phyloP scores from a whole-genome alignment of 2,329 filamentous ascomycete species.

The Blastomyces parvus region DNA sequence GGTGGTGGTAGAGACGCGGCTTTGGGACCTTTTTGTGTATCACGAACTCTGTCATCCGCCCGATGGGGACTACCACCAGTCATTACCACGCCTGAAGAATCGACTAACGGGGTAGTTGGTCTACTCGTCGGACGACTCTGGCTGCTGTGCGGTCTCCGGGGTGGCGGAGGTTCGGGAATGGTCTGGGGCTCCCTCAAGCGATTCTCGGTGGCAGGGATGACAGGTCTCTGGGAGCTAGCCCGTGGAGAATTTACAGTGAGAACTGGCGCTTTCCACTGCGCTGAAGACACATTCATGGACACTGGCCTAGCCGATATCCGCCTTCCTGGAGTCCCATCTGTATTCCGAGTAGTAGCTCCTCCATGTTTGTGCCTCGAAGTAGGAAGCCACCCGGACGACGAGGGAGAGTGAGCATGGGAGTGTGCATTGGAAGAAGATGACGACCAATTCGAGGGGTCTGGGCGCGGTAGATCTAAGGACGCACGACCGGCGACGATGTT shows the following conservation, averaged over 20 bases:
- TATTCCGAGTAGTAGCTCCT: neutral
- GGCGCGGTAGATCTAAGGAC: constrained; percentile 36
- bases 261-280: constrained; percentile 34
- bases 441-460: constrained; percentile 32
- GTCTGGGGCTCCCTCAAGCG: neutral
- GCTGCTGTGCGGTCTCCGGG: constrained; percentile 4
- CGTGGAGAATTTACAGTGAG: constrained; percentile 37
- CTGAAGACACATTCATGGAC: constrained; percentile 35
- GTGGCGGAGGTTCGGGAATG: neutral
- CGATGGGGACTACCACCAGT: constrained; percentile 15
- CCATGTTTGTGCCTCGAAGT: constrained; percentile 12
- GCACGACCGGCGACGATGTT: constrained; percentile 26
- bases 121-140: constrained; percentile 18
- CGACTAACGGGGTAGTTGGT: constrained; percentile 26
- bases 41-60: constrained; percentile 14
- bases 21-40: constrained; percentile 25
- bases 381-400: constrained; percentile 14
- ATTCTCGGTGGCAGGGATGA: constrained; percentile 1
- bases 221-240: constrained; percentile 28
- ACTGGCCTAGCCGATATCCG: constrained; percentile 49
- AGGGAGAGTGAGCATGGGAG: constrained; percentile 1
- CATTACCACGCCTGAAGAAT: constrained; percentile 45
- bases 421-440: neutral
- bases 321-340: constrained; percentile 44
- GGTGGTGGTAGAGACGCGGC: constrained; percentile 54